Evolutionary conservation across 352 stramenopile species (phyloP).

Genomic region (Phytopythium boreale): DNA sequence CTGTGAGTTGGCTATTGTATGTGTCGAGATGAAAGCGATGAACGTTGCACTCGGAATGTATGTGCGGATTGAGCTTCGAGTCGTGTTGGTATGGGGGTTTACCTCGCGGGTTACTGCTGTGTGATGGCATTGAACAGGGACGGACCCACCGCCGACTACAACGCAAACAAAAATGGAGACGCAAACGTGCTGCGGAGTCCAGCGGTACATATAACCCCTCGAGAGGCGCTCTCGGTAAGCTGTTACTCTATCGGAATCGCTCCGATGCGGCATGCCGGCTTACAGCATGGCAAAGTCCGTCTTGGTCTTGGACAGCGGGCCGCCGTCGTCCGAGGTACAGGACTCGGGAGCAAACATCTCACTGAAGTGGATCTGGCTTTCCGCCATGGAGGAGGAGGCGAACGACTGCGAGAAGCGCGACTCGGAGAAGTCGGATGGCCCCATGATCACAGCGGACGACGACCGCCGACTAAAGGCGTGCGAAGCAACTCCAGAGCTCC

Average conservation of each 20-base stretch:
- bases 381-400: constrained; percentile 25
- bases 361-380: constrained; percentile 72
- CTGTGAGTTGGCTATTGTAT: not conserved
- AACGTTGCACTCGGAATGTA: not conserved
- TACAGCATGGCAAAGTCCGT: constrained; percentile 60
- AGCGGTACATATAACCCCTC: constrained; percentile 9
- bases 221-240: not conserved
- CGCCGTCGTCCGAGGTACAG: constrained; percentile 36
- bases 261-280: constrained; percentile 5
- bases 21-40: not conserved
- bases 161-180: not conserved
- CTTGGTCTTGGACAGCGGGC: constrained; percentile 30
- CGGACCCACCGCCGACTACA: not conserved
- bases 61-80: not conserved
- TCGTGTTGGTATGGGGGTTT: not conserved
- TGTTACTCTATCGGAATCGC: not conserved
- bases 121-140: not conserved
- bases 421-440: constrained; percentile 16
- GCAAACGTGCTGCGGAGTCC: constrained; percentile 1
- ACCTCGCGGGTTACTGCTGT: not conserved
- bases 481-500: constrained; percentile 13
- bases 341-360: constrained; percentile 46
- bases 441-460: constrained; percentile 44
- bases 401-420: constrained; percentile 31
- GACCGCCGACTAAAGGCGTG: constrained; percentile 30